Evolutionary conservation across 2,329 filamentous ascomycete genomes (phyloP).

Genomic region (Plenodomus tracheiphilus): DNA sequence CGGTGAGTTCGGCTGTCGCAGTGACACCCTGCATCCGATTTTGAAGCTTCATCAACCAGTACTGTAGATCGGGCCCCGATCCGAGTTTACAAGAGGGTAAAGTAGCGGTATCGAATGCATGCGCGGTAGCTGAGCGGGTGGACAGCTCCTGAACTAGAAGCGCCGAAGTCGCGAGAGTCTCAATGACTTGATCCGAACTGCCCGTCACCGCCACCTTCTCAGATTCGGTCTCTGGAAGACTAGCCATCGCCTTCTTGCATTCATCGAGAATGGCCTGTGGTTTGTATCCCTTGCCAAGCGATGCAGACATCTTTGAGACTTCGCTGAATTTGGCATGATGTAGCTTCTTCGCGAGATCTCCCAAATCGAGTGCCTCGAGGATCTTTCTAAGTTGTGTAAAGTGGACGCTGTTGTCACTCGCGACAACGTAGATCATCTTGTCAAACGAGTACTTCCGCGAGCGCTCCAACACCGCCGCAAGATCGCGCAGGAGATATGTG

Average conservation of each 20-base stretch:
- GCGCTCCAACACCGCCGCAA: conserved; percentile 72
- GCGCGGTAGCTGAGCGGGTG: conserved; percentile 21
- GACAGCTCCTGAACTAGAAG: conserved; percentile 36
- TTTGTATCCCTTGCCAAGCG: conserved; percentile 65
- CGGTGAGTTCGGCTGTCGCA: conserved; percentile 13
- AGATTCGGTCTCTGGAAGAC: conserved; percentile 17
- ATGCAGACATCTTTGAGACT: conserved; percentile 52
- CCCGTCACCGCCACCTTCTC: conserved; percentile 25
- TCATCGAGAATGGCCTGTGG: conserved; percentile 68
- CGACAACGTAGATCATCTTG: conserved; percentile 80
- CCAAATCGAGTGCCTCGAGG: conserved; percentile 69
- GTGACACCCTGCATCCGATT: conserved; percentile 17
- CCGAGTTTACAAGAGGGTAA: conserved; percentile 35
- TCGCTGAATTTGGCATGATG: conserved; percentile 78
- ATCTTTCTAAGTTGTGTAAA: conserved; percentile 78
- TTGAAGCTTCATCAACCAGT: conserved; percentile 31
- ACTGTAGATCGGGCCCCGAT: conserved; percentile 36
- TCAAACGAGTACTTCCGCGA: conserved; percentile 66
- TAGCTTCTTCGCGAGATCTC: conserved; percentile 68
- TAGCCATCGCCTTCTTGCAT: conserved; percentile 23
- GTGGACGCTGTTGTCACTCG: conserved; percentile 72
- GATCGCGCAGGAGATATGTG: conserved; percentile 77
- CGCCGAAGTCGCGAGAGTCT: conserved; percentile 22
- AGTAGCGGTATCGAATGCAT: conserved; percentile 28
- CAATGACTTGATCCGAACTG: conserved; percentile 9